Percentiles rank a stretch among this genome's conserved stretches.
These are phyloP conservation scores for Talaromyces sp. DNA, from an alignment of 2,329 filamentous ascomycete species.

Conservation along the genomic window DNA sequence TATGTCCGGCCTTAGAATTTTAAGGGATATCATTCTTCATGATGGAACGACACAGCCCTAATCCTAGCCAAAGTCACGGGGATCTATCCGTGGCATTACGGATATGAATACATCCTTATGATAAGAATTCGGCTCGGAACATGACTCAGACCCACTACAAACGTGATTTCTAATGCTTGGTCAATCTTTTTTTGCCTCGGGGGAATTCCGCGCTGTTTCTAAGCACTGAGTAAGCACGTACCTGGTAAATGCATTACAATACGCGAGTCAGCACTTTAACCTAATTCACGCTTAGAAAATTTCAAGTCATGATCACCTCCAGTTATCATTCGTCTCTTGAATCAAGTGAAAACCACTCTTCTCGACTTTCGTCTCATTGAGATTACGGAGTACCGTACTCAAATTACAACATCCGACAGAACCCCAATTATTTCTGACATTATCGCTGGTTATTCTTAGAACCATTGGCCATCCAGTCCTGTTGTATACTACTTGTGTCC, in stretches of 20 bases:
- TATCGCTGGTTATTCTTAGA: not conserved
- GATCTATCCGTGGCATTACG: not conserved
- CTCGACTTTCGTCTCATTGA: not conserved
- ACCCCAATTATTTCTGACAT: not conserved
- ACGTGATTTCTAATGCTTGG: constrained; percentile 2
- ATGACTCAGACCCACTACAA: not conserved
- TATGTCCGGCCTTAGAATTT: no score
- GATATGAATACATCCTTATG: not conserved
- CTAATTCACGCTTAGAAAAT: not conserved
- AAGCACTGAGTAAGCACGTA: not conserved
- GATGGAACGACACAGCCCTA: not conserved
- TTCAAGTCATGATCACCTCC: not conserved
- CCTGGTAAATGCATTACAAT: not conserved
- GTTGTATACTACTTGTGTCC: not conserved
- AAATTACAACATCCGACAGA: not conserved
- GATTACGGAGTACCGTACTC: not conserved
- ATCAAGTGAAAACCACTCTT: not conserved
- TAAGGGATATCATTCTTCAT: no score
- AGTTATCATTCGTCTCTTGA: not conserved
- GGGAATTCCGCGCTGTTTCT: not conserved
- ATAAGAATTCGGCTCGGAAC: not conserved
- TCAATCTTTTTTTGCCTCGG: not conserved
- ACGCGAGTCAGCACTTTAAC: not conserved
- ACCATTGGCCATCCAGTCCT: not conserved
- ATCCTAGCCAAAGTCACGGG: not conserved